Evolutionary conservation across 257 asterid species (phyloP).

Genomic region (Paraleonurus japonicus): DNA sequence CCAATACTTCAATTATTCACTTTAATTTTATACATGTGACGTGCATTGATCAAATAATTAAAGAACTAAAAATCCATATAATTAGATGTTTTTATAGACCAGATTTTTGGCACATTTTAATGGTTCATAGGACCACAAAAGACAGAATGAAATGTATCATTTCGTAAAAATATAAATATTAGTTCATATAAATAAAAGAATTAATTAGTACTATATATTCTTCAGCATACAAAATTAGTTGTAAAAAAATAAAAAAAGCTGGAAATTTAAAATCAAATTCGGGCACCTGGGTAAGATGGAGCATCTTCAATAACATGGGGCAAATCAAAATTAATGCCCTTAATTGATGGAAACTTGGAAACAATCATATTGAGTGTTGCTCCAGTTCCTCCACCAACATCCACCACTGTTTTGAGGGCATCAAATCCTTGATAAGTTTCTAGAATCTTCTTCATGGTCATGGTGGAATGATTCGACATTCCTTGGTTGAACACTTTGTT

Average conservation of each 20-base stretch:
- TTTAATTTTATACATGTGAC: no score
- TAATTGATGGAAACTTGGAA: slow-evolving; percentile 56
- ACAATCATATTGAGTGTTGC: slow-evolving; percentile 71
- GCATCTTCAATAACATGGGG: slow-evolving; percentile 81
- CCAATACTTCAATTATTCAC: background rate
- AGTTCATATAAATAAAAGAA: no score
- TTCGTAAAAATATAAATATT: no score
- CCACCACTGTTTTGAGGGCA: slow-evolving; percentile 69
- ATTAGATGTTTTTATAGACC: no score
- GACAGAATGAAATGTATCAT: no score
- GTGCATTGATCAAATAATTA: background rate
- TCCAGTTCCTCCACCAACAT: slow-evolving; percentile 92
- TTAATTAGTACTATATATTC: no score
- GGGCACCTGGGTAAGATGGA: slow-evolving; percentile 52
- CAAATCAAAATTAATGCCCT: slow-evolving; percentile 80
- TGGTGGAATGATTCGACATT: slow-evolving; percentile 73
- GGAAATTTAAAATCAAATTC: no score
- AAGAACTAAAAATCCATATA: no score
- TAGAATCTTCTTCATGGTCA: slow-evolving; percentile 70
- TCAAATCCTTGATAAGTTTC: slow-evolving; percentile 64
- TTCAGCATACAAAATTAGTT: no score
- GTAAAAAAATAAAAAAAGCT: no score
- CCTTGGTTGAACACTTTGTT: slow-evolving; percentile 78
- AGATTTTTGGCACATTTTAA: no score
- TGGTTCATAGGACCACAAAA: no score